Percentiles rank a stretch among this genome's conserved stretches.
Conservation (phyloP, 2,329 filamentous ascomycete species). For the Clonostachys rosea region DNA sequence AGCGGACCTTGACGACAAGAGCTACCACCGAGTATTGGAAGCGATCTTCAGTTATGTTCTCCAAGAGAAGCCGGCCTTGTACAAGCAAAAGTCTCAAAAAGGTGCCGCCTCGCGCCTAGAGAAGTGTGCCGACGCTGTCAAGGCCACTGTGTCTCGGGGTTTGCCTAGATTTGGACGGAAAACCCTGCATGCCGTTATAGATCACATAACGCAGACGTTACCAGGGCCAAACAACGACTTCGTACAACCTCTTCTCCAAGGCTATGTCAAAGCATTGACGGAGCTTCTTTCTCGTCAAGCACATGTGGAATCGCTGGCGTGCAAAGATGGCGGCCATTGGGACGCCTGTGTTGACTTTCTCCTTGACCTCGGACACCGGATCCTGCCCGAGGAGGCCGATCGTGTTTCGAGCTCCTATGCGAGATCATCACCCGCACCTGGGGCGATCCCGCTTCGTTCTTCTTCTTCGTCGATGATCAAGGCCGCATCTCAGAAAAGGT, state of each 20-base stretch:
- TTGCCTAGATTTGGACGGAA: slow-evolving; percentile 65
- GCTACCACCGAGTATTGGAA: slow-evolving; percentile 80
- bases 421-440: slow-evolving; percentile 36
- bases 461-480: slow-evolving; percentile 21
- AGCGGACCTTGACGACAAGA: slow-evolving; percentile 61
- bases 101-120: slow-evolving; percentile 55
- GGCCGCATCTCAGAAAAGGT: slow-evolving; percentile 19
- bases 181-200: slow-evolving; percentile 72
- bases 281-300: slow-evolving; percentile 67
- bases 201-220: slow-evolving; percentile 76
- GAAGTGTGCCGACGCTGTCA: slow-evolving; percentile 66
- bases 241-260: slow-evolving; percentile 64
- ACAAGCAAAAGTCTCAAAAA: slow-evolving; percentile 40
- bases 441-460: slow-evolving; percentile 14
- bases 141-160: slow-evolving; percentile 67
- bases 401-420: slow-evolving; percentile 18
- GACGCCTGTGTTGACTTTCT: slow-evolving; percentile 67
- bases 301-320: slow-evolving; percentile 74
- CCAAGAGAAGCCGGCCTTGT: slow-evolving; percentile 62
- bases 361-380: slow-evolving; percentile 50
- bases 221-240: slow-evolving; percentile 55
- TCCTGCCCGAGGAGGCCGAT: slow-evolving; percentile 34
- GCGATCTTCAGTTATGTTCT: slow-evolving; percentile 67
- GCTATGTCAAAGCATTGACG: slow-evolving; percentile 75
- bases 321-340: slow-evolving; percentile 58